A percentile compares a stretch with the other conserved stretches of the same genome.
Evolutionary conservation across 176 grass and related monocot genomes (phyloP).

Genomic region (Rhynchospora breviuscula): DNA sequence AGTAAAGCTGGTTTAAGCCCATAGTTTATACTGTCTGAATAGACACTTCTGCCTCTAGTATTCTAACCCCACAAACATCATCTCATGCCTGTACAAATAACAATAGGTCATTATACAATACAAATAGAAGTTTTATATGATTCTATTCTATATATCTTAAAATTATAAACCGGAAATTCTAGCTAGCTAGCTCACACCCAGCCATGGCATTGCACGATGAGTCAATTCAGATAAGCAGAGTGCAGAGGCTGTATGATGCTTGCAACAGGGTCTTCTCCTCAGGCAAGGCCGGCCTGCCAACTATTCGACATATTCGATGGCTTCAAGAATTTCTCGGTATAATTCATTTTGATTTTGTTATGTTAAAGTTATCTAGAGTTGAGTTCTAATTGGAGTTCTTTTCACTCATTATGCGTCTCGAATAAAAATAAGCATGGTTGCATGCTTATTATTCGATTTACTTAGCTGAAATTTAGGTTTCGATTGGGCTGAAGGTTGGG

Average conservation of each 20-base stretch:
- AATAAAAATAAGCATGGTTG: background rate
- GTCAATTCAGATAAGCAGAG: slow-evolving; percentile 42
- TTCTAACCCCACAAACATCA: background rate
- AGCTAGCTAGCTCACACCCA: background rate
- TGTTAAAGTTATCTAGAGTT: background rate
- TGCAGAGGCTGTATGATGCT: slow-evolving; percentile 73
- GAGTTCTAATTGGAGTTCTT: background rate
- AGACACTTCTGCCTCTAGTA: slow-evolving; percentile 9
- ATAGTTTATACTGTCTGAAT: background rate
- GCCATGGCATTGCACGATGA: slow-evolving; percentile 27
- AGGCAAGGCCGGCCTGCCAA: slow-evolving; percentile 12
- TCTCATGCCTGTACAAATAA: background rate
- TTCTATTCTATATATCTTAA: background rate
- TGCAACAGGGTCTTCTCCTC: slow-evolving; percentile 54
- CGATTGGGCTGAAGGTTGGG: background rate
- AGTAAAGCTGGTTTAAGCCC: slow-evolving; percentile 21
- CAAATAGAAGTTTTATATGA: background rate
- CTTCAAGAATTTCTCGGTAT: slow-evolving; percentile 55
- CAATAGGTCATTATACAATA: background rate
- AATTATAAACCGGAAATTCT: background rate
- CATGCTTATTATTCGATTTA: background rate
- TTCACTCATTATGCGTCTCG: background rate
- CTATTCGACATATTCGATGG: slow-evolving; percentile 40
- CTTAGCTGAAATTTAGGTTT: background rate
- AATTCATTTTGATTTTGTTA: background rate